Evolutionary conservation across 192 early-diverging fungal genomes (phyloP), one percentile per base, ranked within the genome.

Genomic region (Backusella tarrabulga): DNA sequence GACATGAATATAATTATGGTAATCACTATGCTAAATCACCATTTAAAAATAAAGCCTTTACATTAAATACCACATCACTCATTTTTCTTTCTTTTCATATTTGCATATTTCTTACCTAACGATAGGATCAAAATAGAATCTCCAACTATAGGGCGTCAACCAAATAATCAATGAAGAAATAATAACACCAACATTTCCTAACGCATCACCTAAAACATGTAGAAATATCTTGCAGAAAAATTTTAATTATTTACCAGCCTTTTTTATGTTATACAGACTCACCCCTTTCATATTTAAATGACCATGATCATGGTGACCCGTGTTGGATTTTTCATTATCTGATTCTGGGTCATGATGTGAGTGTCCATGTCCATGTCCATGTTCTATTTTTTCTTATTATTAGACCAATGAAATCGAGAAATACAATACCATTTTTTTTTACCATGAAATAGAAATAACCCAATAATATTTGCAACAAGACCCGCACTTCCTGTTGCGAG

Each of bases 161-260:
- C 93, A 93, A 44, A 96, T 92, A 67, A 96, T 87, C 67, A 96
- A 77, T 0, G 93, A 91, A 46, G 91, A 87, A 46, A 90, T 81
- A 52, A 98, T 95, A 32, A 98, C 97, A 3, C 93, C 97, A 67
- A 98, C 80, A 67, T 92, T 93, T 34, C 93, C 95, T 19, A 97
- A 85, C 4, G 94, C 92, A 81, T 98, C 97, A 60, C 97, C 96
- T 19, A 97, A 81, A 34, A 97, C 92, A 84, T 98, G 96, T 46
- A 98, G 83, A 84, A 96, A 96, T 12, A 98, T 72, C 80, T 82
- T 56, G n/a, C 7, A 29, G 41, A 26, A 66, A 14, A n/a, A 19
- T 50, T 50, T 32, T 50, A 50, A n/a, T 50, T 21, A 7, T n/a
- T 50, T 21, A 67, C 11, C 44, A 63, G 15, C 35, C 19, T 50